Evolutionary conservation across 164 flowering plant genomes (phyloP).

Genomic region (Macadamia tetraphylla): DNA sequence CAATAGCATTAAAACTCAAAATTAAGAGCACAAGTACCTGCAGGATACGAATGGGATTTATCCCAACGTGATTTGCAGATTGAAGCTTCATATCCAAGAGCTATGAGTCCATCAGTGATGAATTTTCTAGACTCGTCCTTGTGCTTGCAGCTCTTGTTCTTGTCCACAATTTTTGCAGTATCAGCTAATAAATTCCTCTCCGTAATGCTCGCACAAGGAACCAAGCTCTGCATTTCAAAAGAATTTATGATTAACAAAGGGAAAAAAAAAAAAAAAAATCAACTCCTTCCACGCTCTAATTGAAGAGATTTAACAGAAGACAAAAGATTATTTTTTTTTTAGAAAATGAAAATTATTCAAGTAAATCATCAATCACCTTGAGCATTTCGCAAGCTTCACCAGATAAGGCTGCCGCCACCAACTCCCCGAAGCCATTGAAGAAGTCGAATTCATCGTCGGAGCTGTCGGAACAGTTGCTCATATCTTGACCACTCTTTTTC

Average conservation of each 20-base stretch:
- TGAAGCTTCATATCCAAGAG: conserved; percentile 68
- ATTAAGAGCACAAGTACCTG: background rate
- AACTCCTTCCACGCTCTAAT: too few species aligned
- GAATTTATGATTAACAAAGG: background rate
- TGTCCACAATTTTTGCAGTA: too few species aligned
- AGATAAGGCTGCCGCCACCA: conserved; percentile 25
- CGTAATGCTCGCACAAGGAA: conserved; percentile 18
- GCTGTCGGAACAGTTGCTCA: conserved; percentile 42
- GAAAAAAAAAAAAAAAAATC: too few species aligned
- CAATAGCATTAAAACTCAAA: too few species aligned
- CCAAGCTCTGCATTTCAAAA: conserved; percentile 21
- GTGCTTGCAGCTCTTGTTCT: conserved; percentile 40
- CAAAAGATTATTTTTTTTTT: too few species aligned
- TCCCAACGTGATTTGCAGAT: conserved; percentile 83
- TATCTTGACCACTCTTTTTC: too few species aligned
- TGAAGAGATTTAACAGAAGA: background rate
- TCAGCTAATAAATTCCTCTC: conserved; percentile 39
- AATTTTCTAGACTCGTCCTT: conserved; percentile 46
- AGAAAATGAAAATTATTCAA: too few species aligned
- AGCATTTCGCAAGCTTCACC: conserved; percentile 48
- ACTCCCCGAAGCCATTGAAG: too few species aligned
- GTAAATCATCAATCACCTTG: conserved; percentile 42
- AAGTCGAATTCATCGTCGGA: too few species aligned
- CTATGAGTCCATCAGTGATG: conserved; percentile 40
- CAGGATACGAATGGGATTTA: conserved; percentile 41